Evolutionary conservation across 331 rosid species (phyloP).

Genomic region (Quercus tomentella): DNA sequence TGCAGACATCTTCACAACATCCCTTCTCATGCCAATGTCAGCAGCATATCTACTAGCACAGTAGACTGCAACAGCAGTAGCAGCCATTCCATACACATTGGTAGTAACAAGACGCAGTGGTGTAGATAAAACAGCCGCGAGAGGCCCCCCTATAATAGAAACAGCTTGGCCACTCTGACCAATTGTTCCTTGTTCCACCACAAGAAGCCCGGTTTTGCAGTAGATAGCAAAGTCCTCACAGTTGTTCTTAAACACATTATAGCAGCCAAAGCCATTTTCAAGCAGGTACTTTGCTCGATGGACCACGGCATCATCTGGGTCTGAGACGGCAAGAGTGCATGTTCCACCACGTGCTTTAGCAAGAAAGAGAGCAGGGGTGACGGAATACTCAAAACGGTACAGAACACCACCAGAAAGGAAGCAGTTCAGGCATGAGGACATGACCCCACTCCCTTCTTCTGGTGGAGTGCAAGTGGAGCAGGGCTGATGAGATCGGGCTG

Average conservation of each 20-base stretch:
- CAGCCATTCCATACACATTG: constrained; percentile 80
- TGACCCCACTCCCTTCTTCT: constrained; percentile 44
- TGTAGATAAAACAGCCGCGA: constrained; percentile 68
- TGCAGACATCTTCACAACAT: constrained; percentile 63
- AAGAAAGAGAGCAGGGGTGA: constrained; percentile 67
- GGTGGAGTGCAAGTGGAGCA: constrained; percentile 54
- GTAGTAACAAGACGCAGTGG: constrained; percentile 75
- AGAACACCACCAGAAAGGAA: constrained; percentile 84
- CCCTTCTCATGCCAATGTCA: constrained; percentile 81
- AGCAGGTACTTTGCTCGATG: constrained; percentile 75
- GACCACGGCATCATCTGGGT: constrained; percentile 48
- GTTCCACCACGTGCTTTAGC: constrained; percentile 96
- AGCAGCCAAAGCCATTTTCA: constrained; percentile 89
- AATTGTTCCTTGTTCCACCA: constrained; percentile 50
- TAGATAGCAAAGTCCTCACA: constrained; percentile 94
- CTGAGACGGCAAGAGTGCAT: constrained; percentile 81
- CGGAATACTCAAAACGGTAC: constrained; percentile 82
- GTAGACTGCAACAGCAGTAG: constrained; percentile 63
- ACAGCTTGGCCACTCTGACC: constrained; percentile 91
- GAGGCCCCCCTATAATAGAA: constrained; percentile 89
- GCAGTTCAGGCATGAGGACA: constrained; percentile 79
- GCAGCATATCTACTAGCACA: constrained; percentile 83
- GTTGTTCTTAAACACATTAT: constrained; percentile 80
- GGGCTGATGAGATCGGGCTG: constrained; percentile 32
- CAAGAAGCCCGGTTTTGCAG: constrained; percentile 89